A percentile compares a stretch with the other conserved stretches of the same genome.
Conservation (phyloP, 495 filamentous ascomycete genomes). For the Usnea hakonensis region DNA sequence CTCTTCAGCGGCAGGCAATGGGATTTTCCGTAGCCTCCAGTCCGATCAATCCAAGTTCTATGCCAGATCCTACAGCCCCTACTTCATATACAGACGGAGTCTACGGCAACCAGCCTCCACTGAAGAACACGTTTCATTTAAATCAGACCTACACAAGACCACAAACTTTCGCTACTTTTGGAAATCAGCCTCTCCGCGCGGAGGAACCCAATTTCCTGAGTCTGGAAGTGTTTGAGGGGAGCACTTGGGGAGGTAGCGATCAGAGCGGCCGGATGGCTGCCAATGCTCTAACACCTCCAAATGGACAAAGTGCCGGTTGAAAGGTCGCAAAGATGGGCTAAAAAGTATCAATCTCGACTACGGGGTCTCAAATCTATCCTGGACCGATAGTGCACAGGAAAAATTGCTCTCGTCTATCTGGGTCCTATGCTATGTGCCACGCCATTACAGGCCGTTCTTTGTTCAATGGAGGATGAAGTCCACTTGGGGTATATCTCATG, state of each 20-base stretch:
- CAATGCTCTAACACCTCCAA: slow-evolving; percentile 33
- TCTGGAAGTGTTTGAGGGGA: slow-evolving; percentile 8
- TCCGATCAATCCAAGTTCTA: slow-evolving; percentile 14
- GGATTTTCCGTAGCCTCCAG: slow-evolving; percentile 4
- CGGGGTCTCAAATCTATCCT: background rate
- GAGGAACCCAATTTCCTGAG: slow-evolving; percentile 19
- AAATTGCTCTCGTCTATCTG: slow-evolving; percentile 4
- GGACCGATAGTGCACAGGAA: background rate
- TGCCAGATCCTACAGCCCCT: slow-evolving; percentile 19
- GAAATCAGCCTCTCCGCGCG: background rate
- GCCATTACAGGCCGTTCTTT: background rate
- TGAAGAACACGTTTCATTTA: background rate
- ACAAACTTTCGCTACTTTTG: background rate
- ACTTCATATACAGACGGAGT: background rate
- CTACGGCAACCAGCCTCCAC: slow-evolving; percentile 1
- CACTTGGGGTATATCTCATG: slow-evolving; percentile 10
- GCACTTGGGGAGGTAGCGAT: slow-evolving; percentile 14
- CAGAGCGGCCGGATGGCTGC: background rate
- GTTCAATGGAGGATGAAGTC: slow-evolving; percentile 25
- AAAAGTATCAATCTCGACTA: background rate
- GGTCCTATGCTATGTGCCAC: slow-evolving; percentile 7
- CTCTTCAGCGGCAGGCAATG: background rate
- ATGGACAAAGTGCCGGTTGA: slow-evolving; percentile 43
- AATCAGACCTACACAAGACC: background rate
- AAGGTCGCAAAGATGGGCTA: background rate